phyloP scores from a whole-genome alignment of 108 stramenopile species.

The Pseudonitzschia delicatissima region DNA sequence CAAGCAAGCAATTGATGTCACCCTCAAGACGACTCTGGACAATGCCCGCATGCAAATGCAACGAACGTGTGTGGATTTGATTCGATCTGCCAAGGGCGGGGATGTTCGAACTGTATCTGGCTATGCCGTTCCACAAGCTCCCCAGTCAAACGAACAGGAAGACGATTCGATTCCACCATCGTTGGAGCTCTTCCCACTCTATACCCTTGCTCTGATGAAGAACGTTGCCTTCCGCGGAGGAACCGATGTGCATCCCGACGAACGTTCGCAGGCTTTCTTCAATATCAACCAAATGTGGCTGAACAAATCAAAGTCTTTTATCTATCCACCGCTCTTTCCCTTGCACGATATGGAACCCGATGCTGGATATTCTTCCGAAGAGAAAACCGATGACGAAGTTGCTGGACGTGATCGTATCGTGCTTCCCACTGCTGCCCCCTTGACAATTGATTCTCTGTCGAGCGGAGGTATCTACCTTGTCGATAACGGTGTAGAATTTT shows the following conservation, averaged over 20 bases:
- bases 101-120: conserved; percentile 73
- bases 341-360: conserved; percentile 86
- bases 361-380: conserved; percentile 57
- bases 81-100: conserved; percentile 66
- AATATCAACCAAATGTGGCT: conserved; percentile 81
- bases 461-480: conserved; percentile 90
- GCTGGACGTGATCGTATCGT: conserved; percentile 69
- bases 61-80: conserved; percentile 78
- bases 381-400: conserved; percentile 37
- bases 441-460: conserved; percentile 76
- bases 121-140: conserved; percentile 55
- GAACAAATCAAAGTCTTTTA: conserved; percentile 63
- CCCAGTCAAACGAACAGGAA: conserved; percentile 23
- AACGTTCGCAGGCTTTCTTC: conserved; percentile 82
- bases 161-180: conserved; percentile 72
- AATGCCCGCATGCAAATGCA: conserved; percentile 87
- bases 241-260: conserved; percentile 93
- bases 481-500: conserved; percentile 92
- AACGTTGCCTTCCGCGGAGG: conserved; percentile 96
- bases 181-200: conserved; percentile 90
- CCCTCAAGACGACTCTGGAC: conserved; percentile 86
- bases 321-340: conserved; percentile 95
- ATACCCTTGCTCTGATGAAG: conserved; percentile 95
- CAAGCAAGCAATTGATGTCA: conserved; percentile 91
- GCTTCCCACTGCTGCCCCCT: conserved; percentile 76